Conservation (phyloP, 2,329 filamentous ascomycete genomes). For the Neonectria sp. region DNA sequence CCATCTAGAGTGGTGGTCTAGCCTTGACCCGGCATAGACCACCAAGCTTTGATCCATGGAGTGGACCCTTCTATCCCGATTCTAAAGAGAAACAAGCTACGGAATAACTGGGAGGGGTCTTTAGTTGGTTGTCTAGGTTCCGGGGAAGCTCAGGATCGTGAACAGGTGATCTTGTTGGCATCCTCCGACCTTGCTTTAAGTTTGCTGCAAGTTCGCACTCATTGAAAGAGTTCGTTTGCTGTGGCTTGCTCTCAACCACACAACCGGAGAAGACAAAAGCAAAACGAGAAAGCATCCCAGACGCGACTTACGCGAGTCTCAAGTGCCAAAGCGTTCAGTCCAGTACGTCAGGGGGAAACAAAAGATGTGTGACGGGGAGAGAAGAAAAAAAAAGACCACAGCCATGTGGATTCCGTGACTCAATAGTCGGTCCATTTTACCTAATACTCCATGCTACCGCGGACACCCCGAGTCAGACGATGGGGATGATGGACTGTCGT, state of each 20-base stretch:
- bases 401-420: constrained; percentile 31
- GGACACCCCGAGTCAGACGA: constrained; percentile 29
- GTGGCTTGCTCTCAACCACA: neutral
- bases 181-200: neutral
- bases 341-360: neutral
- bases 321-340: neutral
- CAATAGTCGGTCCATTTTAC: constrained; percentile 37
- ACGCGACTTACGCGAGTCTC: neutral
- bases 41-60: constrained; percentile 15
- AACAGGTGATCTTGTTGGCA: neutral
- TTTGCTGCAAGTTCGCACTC: constrained; percentile 4
- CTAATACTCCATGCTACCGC: constrained; percentile 26
- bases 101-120: neutral
- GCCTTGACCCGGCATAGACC: constrained; percentile 23
- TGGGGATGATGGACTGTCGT: constrained; percentile 15
- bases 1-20: constrained; percentile 19
- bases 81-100: constrained; percentile 19
- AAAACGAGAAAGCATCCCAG: neutral
- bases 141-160: constrained; percentile 10
- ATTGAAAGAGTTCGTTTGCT: neutral
- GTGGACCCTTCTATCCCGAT: constrained; percentile 19
- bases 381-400: neutral
- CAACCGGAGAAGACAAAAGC: neutral
- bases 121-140: constrained; percentile 13
- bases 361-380: constrained; percentile 9